Base-by-base conservation (phyloP, 108 stramenopile genomes). In the Nitzschia sp. region DNA sequence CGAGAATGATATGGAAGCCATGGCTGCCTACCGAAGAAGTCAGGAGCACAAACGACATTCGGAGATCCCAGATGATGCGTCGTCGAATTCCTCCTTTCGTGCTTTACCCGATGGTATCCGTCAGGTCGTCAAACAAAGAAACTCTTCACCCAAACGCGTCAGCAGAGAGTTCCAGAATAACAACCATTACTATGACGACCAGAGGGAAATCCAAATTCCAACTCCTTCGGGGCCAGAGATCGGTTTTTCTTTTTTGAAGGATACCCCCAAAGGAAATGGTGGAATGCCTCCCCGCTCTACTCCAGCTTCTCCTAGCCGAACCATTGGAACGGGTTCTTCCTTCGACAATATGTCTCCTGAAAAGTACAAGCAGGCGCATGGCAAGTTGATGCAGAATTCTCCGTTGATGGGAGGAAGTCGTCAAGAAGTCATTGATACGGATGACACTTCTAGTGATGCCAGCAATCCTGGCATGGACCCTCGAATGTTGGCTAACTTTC, bases 351-450 rank as follows among this genome's bases (percentile, higher is more conserved):
- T 65, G 19, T 60, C 64, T 37, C 64, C 58, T 19, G 64, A 71
- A 19, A 67, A 71, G 52, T 40, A 67, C 38, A 48, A 43, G 29
- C 63, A 67, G 20, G 57, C 39, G 25, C 53, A 53, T 34, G 62
- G 43, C 12, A 46, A 59, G 40, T 38, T 77, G 50, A 12, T 67
- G 17, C 24, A 75, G 26, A 68, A 56, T 20, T 62, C 73, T 14
- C 50, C 60, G 20, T 19, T 57, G 40, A 14, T 69, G 63, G 43
- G 65, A 55, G 24, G 42, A 44, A 21, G 57, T n/a, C 51, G 65
- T 26, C 66, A 67, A 26, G 67, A 59, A 40, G 77, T 92, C 56
- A 92, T 92, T 71, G 91, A 92, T 68, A 89, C 91, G 3, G 91
- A 92, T 53, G 85, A 68, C 20, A 66, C 81, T 8, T 78, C 53